Base-by-base conservation (phyloP, 208 protist species). In the Trypanosoma caninum region DNA sequence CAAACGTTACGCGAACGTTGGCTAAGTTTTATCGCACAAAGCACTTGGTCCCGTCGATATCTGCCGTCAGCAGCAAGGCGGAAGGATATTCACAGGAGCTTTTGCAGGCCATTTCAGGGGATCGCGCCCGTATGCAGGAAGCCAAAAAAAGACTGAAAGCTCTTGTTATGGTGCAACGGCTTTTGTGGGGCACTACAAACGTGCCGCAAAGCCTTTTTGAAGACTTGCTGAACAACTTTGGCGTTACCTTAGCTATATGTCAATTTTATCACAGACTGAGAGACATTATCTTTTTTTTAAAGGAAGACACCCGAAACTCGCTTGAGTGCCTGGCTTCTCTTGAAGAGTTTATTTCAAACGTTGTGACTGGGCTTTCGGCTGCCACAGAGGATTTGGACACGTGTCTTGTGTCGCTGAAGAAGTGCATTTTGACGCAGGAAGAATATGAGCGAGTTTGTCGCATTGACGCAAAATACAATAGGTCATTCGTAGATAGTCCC, bases 321-420 rank as follows among this genome's bases (percentile, higher is more conserved):
- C 59, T 65, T 8, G 6, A 46, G 14, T 65, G 59, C 30, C 45
- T 69, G 25, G 10, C 1, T 13, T 69, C 63, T 22, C 52, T 69
- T 30, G 46, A 48, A 28, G 63, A 60, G 28, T 69, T 69, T 50
- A 62, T 69, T 37, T 40, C 23, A 6, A 34, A 69, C 30, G 56
- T 69, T 16, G 52, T 61, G 35, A 62, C 60, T 53, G 63, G 63
- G 11, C 46, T 69, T 48, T 60, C 55, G 11, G 63, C 63, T n/a
- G 63, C 63, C 2, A 60, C 52, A 33, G 63, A 69, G 25, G 63
- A 69, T 59, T 55, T 69, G 22, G 63, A 69, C 9, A 42, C 22
- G n/a, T 60, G 63, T 44, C 46, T 69, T 23, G 35, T 69, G n/a
- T 65, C 48, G 25, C 16, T 65, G 31, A 65, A 57, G 22, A 65